A percentile compares a stretch with the other conserved stretches of the same genome.
Evolutionary conservation across 169 alveolate species (phyloP).

Genomic region (Babesia microti): DNA sequence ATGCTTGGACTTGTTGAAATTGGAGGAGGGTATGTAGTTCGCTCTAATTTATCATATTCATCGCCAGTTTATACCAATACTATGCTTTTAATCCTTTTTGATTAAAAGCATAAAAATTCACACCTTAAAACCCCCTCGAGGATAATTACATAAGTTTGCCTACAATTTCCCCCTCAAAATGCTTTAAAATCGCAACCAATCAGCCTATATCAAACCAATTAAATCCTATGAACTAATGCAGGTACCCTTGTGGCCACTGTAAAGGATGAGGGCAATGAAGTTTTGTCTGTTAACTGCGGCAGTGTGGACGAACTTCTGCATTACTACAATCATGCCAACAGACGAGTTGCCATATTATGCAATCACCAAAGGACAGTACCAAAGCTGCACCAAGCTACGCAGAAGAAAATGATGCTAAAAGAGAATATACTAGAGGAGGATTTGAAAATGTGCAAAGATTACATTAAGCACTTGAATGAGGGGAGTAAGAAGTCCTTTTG

Average conservation of each 20-base stretch:
- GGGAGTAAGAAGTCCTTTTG: constrained; percentile 37
- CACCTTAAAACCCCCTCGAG: background rate
- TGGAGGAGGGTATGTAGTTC: constrained; percentile 2
- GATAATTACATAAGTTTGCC: background rate
- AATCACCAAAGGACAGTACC: constrained; percentile 89
- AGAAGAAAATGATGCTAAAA: constrained; percentile 80
- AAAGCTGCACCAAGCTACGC: constrained; percentile 85
- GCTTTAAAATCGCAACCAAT: background rate
- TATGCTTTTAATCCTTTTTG: no score
- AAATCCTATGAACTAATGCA: constrained; percentile 4
- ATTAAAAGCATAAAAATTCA: constrained; percentile 1
- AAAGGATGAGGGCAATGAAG: constrained; percentile 34
- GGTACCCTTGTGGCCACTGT: background rate
- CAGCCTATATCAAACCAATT: background rate
- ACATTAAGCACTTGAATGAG: constrained; percentile 66
- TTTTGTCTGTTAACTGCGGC: constrained; percentile 59
- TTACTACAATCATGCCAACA: constrained; percentile 92
- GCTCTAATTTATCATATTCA: no score
- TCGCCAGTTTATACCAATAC: no score
- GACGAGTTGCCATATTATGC: constrained; percentile 96
- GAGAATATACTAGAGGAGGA: constrained; percentile 70
- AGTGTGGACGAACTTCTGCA: constrained; percentile 75
- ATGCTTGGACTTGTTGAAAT: constrained; percentile 59
- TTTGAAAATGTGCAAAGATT: constrained; percentile 66
- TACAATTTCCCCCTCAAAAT: no score